These are phyloP conservation scores for Theileria equi DNA, from an alignment of 169 alveolate species.

Conservation along the genomic window DNA sequence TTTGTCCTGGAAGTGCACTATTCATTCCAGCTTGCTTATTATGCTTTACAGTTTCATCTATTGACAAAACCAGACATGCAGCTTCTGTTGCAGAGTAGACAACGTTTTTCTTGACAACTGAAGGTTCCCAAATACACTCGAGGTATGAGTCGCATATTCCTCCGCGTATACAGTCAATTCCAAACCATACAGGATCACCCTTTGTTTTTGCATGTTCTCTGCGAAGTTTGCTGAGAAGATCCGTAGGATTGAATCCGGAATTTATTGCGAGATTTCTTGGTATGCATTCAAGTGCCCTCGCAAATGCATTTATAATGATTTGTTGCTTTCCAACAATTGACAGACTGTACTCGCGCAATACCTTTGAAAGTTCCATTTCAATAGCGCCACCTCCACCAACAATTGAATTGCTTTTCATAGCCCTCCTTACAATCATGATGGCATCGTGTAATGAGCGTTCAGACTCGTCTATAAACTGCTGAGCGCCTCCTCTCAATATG, in stretches of 20 bases:
- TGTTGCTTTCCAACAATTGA: slow-evolving; percentile 90
- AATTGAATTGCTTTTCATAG: slow-evolving; percentile 85
- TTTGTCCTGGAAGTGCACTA: background rate
- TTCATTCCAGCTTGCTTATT: too few species aligned
- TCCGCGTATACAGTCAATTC: slow-evolving; percentile 91
- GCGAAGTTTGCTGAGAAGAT: slow-evolving; percentile 89
- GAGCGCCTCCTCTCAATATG: slow-evolving; percentile 97
- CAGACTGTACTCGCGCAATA: slow-evolving; percentile 64
- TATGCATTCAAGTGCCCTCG: slow-evolving; percentile 94
- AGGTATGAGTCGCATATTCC: slow-evolving; percentile 86
- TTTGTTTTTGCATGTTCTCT: slow-evolving; percentile 83
- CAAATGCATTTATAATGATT: slow-evolving; percentile 88
- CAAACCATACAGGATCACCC: slow-evolving; percentile 80
- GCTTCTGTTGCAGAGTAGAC: slow-evolving; percentile 97
- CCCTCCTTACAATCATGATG: slow-evolving; percentile 92
- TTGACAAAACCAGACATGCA: slow-evolving; percentile 92
- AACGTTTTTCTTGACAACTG: slow-evolving; percentile 91
- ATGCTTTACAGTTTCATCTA: slow-evolving; percentile 95
- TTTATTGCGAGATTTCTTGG: slow-evolving; percentile 96
- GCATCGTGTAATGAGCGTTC: slow-evolving; percentile 97
- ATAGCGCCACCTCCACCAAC: slow-evolving; percentile 99
- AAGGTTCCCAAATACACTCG: slow-evolving; percentile 94
- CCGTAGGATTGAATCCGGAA: slow-evolving; percentile 94
- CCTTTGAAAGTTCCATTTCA: slow-evolving; percentile 77
- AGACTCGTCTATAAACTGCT: slow-evolving; percentile 96